Evolutionary conservation across 2,329 filamentous ascomycete genomes (phyloP), one percentile per base, ranked within the genome.

Genomic region (Huntiella moniliformis): DNA sequence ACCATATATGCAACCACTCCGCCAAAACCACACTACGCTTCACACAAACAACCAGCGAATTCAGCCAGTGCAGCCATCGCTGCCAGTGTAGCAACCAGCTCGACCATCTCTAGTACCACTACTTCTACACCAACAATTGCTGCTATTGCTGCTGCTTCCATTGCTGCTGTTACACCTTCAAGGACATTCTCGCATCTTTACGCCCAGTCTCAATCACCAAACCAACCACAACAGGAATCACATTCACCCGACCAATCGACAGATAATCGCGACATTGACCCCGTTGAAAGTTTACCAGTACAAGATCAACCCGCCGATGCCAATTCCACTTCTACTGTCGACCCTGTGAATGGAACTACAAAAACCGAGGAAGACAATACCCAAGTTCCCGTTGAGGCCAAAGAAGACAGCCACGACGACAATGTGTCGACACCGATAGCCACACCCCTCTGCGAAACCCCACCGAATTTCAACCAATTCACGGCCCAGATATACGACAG

Each of bases 41-140:
- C 40, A 10, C 40, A 28, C 40, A n/a, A 18, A 15, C 13, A 42
- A 10, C 22, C 40, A 5, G 16, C 16, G 11, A 35, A 42, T 8
- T 35, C 40, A 17, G 40, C 40, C 13, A 34, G 33, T 15, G 31
- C 34, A 5, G 40, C 40, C 13, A 32, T 22, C 16, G 34, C 42
- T 28, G 17, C 16, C 11, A 38, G 11, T 15, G 36, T 13, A 13
- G 12, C 12, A 13, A 38, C 36, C 12, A 39, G 37, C 13, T 17
- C 10, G 11, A 42, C 28, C 28, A 47, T 22, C 41, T 45, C 32
- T 42, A 38, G 38, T 38, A 43, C 16, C 44, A 45, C 16, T 35
- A 35, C 34, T 4, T 44, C 31, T n/a, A 47, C 40, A 11, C 22
- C 36, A 5, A 35, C 40, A 16, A 11, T 38, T 11, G 7, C 46